These are phyloP conservation scores for Hericium coralloides DNA, from an alignment of 768 basidiomycete genomes.

Conservation along the genomic window DNA sequence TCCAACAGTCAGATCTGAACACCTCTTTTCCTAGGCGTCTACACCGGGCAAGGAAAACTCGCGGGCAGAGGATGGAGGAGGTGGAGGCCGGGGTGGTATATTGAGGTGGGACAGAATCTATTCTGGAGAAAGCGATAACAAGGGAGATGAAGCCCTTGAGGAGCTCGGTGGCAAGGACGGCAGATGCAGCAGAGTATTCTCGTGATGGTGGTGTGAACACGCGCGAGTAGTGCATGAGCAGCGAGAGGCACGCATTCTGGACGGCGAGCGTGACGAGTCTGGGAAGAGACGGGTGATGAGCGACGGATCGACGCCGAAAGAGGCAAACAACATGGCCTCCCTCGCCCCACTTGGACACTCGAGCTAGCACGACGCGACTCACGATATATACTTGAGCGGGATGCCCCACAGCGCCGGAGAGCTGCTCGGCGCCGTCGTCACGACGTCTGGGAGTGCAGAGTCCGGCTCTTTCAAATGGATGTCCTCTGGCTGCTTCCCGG, in stretches of 20 bases:
- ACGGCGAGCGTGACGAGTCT: conserved; percentile 81
- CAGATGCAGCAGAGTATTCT: conserved; percentile 87
- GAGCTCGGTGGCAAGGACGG: conserved; percentile 90
- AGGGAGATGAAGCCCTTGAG: conserved; percentile 88
- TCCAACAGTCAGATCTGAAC: conserved; percentile 92
- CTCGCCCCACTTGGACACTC: conserved; percentile 1
- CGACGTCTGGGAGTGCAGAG: conserved; percentile 31
- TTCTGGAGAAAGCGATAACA: conserved; percentile 66
- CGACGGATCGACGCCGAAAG: conserved; percentile 12
- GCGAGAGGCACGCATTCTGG: conserved; percentile 84
- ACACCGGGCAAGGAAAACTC: conserved; percentile 34
- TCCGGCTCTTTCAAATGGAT: background rate
- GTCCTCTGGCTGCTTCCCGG: background rate
- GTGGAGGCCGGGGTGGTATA: conserved; percentile 17
- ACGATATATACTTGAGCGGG: conserved; percentile 78
- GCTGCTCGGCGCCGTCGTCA: conserved; percentile 25
- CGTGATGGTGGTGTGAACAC: conserved; percentile 66
- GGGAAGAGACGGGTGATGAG: conserved; percentile 4
- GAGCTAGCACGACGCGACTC: conserved; percentile 23
- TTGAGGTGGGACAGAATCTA: conserved; percentile 32
- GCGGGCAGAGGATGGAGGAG: conserved; percentile 27
- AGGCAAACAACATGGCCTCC: conserved; percentile 8
- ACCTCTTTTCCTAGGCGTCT: conserved; percentile 57
- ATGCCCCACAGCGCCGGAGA: conserved; percentile 57
- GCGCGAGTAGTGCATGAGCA: conserved; percentile 97